Evolutionary conservation across 2,329 filamentous ascomycete genomes (phyloP).

Genomic region (Colletotrichum sp.): DNA sequence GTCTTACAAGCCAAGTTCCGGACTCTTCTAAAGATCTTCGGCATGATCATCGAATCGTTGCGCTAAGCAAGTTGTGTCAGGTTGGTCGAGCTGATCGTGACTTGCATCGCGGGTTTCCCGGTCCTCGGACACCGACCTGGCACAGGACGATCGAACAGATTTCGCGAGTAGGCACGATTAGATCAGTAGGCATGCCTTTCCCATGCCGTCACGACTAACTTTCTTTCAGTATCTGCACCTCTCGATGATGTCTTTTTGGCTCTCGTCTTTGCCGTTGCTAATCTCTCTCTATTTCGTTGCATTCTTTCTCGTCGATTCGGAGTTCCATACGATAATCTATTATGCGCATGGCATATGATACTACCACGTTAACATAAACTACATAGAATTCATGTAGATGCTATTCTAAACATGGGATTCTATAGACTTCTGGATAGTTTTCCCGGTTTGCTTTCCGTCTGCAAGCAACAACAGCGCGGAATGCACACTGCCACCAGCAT

Average conservation of each 20-base stretch:
- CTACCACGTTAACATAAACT: fast-evolving
- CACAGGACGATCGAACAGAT: not conserved
- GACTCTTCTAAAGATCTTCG: not conserved
- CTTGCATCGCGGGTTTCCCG: not conserved
- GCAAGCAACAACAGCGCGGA: not conserved
- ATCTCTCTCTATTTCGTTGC: not conserved
- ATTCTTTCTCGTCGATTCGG: not conserved
- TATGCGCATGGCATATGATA: not conserved
- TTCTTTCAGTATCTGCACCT: not conserved
- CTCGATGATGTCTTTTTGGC: not conserved
- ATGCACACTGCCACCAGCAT: not conserved
- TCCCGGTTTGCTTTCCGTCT: not conserved
- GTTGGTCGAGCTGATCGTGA: not conserved
- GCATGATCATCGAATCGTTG: not conserved
- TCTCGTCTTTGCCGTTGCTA: fast-evolving
- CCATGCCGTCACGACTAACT: no score
- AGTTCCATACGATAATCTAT: not conserved
- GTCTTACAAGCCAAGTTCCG: not conserved
- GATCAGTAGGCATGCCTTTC: not conserved
- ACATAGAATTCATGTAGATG: not conserved
- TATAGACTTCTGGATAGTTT: fast-evolving
- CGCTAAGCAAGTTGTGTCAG: not conserved
- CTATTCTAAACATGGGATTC: not conserved
- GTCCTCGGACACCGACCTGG: not conserved
- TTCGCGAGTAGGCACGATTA: not conserved